These are phyloP conservation scores for Solanum microdontum DNA, from an alignment of 257 asterid species.

Conservation along the genomic window DNA sequence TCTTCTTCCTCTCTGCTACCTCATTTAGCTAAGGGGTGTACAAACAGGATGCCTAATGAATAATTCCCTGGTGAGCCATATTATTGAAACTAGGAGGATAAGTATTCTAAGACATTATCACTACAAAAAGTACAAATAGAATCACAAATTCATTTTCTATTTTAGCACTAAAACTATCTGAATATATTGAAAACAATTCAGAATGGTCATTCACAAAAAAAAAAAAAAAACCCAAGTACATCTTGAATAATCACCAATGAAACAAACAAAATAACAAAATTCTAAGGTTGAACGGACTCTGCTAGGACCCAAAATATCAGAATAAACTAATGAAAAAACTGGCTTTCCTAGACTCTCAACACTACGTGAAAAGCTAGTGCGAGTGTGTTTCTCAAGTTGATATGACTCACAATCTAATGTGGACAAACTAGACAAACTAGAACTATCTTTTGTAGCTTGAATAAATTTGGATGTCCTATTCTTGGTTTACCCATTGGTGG, in stretches of 20 bases:
- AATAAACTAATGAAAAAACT: neutral
- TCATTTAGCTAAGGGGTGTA: neutral
- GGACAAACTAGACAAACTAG: neutral
- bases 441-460: neutral
- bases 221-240: neutral
- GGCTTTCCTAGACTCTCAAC: neutral
- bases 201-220: neutral
- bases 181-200: neutral
- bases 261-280: neutral
- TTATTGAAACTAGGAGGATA: neutral
- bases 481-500: neutral
- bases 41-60: neutral
- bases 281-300: neutral
- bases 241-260: neutral
- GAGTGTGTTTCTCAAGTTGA: neutral
- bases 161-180: neutral
- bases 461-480: neutral
- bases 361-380: neutral
- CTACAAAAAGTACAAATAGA: neutral
- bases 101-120: neutral
- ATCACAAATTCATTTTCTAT: neutral
- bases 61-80: neutral
- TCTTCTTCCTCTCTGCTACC: neutral
- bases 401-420: neutral
- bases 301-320: neutral